Conservation (phyloP, 345 rosid genomes). For the Aurinia saxatilis region DNA sequence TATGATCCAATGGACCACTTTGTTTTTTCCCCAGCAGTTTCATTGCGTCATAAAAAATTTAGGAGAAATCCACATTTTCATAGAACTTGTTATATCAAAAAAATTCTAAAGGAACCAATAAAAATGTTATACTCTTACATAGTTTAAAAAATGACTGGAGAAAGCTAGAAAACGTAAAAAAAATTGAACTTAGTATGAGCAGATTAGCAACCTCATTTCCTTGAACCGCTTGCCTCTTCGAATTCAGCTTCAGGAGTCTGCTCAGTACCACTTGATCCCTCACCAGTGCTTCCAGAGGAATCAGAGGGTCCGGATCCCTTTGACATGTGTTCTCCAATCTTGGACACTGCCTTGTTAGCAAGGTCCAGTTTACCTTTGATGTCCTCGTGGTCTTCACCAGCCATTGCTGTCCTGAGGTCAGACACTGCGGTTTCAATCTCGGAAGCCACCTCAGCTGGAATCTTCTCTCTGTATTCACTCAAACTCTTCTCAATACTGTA, state of each 20-base stretch:
- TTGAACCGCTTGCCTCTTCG: constrained; percentile 40
- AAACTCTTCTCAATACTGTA: constrained; percentile 47
- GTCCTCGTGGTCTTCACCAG: constrained; percentile 36
- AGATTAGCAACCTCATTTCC: constrained; percentile 21
- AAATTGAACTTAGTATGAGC: too few relatives aligned
- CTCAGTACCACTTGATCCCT: constrained; percentile 31
- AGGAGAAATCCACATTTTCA: too few relatives aligned
- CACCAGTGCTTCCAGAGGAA: constrained; percentile 26
- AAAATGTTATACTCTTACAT: too few relatives aligned
- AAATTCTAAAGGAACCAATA: too few relatives aligned
- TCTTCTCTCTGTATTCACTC: constrained; percentile 44
- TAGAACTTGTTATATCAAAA: too few relatives aligned
- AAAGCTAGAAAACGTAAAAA: too few relatives aligned
- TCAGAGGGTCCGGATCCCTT: constrained; percentile 29
- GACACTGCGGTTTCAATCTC: constrained; percentile 42
- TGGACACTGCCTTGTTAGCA: constrained; percentile 52
- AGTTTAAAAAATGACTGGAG: too few relatives aligned
- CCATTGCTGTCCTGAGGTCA: constrained; percentile 38
- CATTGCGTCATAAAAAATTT: too few relatives aligned
- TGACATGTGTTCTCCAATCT: constrained; percentile 51
- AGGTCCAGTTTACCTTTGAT: constrained; percentile 49
- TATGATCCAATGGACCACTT: background rate
- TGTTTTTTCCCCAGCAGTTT: background rate
- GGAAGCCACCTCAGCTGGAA: constrained; percentile 34
- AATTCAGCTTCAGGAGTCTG: constrained; percentile 53